Evolutionary conservation across 345 rosid genomes (phyloP).

Genomic region (Populus simonii): DNA sequence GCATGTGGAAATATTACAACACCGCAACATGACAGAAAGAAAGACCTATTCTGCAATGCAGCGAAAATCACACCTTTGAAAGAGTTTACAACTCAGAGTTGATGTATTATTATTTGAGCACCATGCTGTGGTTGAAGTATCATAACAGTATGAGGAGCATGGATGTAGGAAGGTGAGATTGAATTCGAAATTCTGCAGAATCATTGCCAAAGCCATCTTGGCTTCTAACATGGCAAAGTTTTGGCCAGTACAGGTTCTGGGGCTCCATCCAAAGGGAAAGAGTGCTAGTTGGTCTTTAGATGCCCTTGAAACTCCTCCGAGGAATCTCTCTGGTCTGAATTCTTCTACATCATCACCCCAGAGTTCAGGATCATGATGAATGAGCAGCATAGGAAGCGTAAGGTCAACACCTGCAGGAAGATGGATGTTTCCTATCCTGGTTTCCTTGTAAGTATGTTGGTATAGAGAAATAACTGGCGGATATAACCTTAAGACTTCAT

Average conservation of each 20-base stretch:
- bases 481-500: conserved; percentile 40
- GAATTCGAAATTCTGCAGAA: conserved; percentile 41
- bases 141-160: conserved; percentile 43
- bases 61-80: not conserved
- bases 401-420: conserved; percentile 44
- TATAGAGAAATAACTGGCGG: conserved; percentile 40
- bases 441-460: conserved; percentile 22
- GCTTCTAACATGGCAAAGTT: conserved; percentile 55
- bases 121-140: conserved; percentile 57
- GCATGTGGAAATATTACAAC: not conserved
- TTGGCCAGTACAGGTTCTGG: conserved; percentile 40
- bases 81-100: conserved; percentile 1
- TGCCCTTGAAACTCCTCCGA: conserved; percentile 40
- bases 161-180: conserved; percentile 50
- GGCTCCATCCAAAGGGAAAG: conserved; percentile 46
- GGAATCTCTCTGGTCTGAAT: conserved; percentile 44
- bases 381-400: conserved; percentile 29
- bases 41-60: not conserved
- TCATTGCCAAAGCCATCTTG: conserved; percentile 50
- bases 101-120: conserved; percentile 40
- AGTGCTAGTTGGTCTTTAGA: conserved; percentile 28
- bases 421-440: conserved; percentile 30
- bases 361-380: conserved; percentile 37
- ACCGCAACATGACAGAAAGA: not conserved
- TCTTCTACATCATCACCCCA: conserved; percentile 47